Evolutionary conservation across 257 asterid species (phyloP).

Genomic region (Solanum gracilifrons): DNA sequence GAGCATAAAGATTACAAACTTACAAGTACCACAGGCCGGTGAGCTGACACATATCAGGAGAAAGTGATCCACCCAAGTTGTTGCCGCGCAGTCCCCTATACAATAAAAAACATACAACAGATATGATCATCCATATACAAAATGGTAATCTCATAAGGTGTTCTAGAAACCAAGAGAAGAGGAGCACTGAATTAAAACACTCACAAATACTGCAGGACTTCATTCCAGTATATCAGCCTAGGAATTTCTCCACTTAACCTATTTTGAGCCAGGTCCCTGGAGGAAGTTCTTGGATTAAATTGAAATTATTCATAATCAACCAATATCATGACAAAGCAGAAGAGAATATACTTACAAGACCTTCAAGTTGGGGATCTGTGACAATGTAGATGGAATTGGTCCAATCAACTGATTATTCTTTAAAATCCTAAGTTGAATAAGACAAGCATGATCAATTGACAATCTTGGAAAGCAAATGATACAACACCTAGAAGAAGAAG

Average conservation of each 20-base stretch:
- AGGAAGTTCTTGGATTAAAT: background rate
- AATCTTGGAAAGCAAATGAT: background rate
- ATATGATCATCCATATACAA: background rate
- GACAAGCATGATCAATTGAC: background rate
- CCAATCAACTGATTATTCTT: conserved; percentile 82
- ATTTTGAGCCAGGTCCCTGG: conserved; percentile 89
- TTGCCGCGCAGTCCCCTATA: conserved; percentile 83
- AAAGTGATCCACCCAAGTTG: conserved; percentile 73
- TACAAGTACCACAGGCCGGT: conserved; percentile 97
- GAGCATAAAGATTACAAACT: conserved; percentile 14
- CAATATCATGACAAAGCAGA: background rate
- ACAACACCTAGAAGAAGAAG: background rate
- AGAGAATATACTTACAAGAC: conserved; percentile 49
- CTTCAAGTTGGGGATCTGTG: conserved; percentile 93
- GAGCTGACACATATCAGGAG: conserved; percentile 93
- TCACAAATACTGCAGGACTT: conserved; percentile 87
- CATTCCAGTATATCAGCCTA: conserved; percentile 87
- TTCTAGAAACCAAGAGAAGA: background rate
- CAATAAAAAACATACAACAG: background rate
- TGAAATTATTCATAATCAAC: background rate
- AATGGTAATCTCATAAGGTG: background rate
- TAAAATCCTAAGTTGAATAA: conserved; percentile 34
- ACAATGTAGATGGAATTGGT: conserved; percentile 89
- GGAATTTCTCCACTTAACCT: conserved; percentile 91
- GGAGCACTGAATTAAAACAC: conserved; percentile 5